These are phyloP conservation scores for Albifimbria verrucaria DNA, from an alignment of 2,329 filamentous ascomycete genomes.

Conservation along the genomic window DNA sequence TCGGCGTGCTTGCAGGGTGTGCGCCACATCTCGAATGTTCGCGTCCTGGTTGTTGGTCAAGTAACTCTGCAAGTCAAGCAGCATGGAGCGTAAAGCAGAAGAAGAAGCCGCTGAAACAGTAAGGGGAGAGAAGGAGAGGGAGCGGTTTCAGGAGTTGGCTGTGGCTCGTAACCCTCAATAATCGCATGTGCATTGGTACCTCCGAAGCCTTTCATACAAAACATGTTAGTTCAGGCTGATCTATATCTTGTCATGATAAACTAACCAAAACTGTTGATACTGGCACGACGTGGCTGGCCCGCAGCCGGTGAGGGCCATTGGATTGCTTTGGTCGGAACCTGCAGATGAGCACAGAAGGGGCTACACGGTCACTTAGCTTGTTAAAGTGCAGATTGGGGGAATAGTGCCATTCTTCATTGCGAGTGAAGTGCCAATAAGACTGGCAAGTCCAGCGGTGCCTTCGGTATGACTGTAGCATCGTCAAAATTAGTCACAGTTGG, in stretches of 20 bases:
- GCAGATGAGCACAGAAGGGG: slow-evolving; percentile 18
- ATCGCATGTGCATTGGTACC: slow-evolving; percentile 42
- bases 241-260: no score
- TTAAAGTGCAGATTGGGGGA: slow-evolving; percentile 28
- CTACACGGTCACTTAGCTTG: slow-evolving; percentile 20
- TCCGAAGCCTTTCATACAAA: no score
- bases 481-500: no score
- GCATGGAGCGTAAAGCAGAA: background rate
- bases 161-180: slow-evolving; percentile 19
- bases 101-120: slow-evolving; percentile 4
- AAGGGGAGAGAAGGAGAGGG: slow-evolving; percentile 1
- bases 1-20: background rate
- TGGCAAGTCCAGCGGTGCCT: slow-evolving; percentile 19
- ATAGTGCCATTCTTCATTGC: slow-evolving; percentile 15
- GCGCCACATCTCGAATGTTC: background rate
- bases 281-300: slow-evolving; percentile 11
- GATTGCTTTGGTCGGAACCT: slow-evolving; percentile 13
- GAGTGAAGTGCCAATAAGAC: slow-evolving; percentile 12
- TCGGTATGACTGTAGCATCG: slow-evolving; percentile 24
- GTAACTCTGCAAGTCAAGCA: background rate
- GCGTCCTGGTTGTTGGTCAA: background rate
- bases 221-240: no score
- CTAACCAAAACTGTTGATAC: slow-evolving; percentile 20
- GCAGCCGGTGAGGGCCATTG: slow-evolving; percentile 15
- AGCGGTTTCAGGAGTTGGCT: background rate